Conservation (phyloP, 2,329 filamentous ascomycete genomes). For the Helotiales sp. region DNA sequence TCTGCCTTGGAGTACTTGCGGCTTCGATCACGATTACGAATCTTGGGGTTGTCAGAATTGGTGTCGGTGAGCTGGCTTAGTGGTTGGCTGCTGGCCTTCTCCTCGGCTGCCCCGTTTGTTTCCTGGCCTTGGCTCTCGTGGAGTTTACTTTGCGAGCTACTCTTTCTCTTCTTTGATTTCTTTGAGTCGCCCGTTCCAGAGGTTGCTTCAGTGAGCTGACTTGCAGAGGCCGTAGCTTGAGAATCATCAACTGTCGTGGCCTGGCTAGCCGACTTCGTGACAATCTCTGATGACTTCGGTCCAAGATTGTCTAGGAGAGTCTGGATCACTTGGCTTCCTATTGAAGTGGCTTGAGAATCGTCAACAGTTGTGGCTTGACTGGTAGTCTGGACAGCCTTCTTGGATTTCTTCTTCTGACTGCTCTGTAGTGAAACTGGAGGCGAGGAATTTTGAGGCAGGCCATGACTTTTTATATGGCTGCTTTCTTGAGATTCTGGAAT, state of each 20-base stretch:
- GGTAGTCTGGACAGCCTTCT: neutral
- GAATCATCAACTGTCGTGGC: neutral
- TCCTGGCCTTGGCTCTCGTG: neutral
- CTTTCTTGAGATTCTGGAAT: neutral
- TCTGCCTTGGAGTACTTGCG: conserved; percentile 14
- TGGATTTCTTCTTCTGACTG: neutral
- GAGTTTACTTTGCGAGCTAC: neutral
- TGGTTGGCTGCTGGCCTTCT: conserved; percentile 6
- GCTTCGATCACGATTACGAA: conserved; percentile 5
- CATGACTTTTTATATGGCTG: neutral
- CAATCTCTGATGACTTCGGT: neutral
- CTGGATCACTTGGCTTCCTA: neutral
- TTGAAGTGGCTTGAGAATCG: neutral
- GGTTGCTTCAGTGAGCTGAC: neutral
- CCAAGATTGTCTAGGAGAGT: neutral
- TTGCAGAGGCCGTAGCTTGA: neutral
- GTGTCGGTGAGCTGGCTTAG: conserved; percentile 14
- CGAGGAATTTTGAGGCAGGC: too few relatives aligned
- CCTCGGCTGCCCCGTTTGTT: neutral
- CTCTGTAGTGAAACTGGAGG: too few relatives aligned
- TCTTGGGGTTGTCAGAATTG: conserved; percentile 19
- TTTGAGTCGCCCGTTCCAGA: neutral
- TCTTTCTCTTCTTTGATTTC: neutral
- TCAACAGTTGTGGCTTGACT: neutral
- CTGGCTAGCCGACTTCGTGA: neutral